Conservation (phyloP, 202 grass and related monocot genomes). For the Carex arenaria region DNA sequence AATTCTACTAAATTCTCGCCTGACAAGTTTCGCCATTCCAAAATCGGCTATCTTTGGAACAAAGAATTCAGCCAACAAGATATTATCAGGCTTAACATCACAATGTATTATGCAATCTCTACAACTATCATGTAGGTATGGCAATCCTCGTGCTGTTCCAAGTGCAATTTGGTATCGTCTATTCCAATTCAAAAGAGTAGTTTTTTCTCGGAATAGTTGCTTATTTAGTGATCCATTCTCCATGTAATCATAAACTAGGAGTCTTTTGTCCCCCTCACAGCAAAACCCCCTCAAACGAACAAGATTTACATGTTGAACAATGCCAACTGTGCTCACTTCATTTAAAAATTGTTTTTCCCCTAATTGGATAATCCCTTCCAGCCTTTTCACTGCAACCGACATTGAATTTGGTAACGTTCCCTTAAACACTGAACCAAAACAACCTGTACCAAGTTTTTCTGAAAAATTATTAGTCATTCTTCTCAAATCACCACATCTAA, state of each 20-base stretch:
- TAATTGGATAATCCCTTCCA: conserved; percentile 41
- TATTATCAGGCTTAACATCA: conserved; percentile 84
- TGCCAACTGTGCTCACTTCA: conserved; percentile 66
- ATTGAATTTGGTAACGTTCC: conserved; percentile 37
- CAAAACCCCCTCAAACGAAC: conserved; percentile 60
- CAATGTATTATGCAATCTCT: conserved; percentile 79
- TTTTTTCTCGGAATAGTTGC: conserved; percentile 31
- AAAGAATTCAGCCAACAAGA: conserved; percentile 41
- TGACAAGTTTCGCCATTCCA: conserved; percentile 83
- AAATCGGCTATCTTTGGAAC: conserved; percentile 64
- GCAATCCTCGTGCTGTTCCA: conserved; percentile 45
- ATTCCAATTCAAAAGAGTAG: conserved; percentile 35
- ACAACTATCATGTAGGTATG: conserved; percentile 77
- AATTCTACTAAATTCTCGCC: conserved; percentile 66
- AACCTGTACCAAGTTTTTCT: conserved; percentile 49
- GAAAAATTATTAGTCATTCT: conserved; percentile 49
- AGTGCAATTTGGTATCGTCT: conserved; percentile 36
- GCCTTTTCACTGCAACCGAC: conserved; percentile 51
- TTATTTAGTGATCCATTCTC: conserved; percentile 52
- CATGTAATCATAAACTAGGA: conserved; percentile 71
- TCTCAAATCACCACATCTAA: conserved; percentile 39
- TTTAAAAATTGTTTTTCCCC: conserved; percentile 67
- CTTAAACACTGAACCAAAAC: conserved; percentile 63
- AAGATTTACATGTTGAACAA: conserved; percentile 63
- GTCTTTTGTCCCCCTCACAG: conserved; percentile 38